Base-by-base conservation (phyloP, 2,329 filamentous ascomycete genomes). In the Cladophialophora immunda region DNA sequence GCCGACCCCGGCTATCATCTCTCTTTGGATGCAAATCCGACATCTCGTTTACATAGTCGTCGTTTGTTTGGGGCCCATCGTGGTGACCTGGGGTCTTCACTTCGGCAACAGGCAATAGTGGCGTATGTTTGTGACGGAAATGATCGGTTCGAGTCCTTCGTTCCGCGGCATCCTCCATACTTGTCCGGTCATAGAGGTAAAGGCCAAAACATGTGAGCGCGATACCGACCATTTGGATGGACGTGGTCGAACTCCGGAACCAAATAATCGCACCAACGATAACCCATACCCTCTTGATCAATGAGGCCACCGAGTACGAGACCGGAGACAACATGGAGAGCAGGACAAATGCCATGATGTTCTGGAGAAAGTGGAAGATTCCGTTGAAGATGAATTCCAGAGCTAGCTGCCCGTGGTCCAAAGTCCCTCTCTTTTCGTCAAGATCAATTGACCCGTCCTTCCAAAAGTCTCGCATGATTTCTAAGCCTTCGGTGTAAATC, bases 381-480 rank as follows among this genome's bases (percentile, higher is more conserved):
- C 95, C 95, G 78, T 99, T 99, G 85, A 99, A 98, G 59, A 98
- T 78, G 77, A 97, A 98, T 76, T 99, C 95, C n/a, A 96, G 75
- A 1, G 84, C 77, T 7, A 91, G 79, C 8, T 84, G 81, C 57
- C 86, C 86, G 74, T 89, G 87, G 67, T 89, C 87, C 62, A 88
- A 80, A 2, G 92, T 88, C 29, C 90, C 92, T 67, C 94, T 90
- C 70, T 92, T 90, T 73, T 92, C 90, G 13, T 90, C 88, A 30
- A 94, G 85, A 36, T 90, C 88, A 61, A 98, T 85, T 1, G 89
- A 86, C n/a, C 93, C 93, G 74, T 97, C 92, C 59, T 89, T 85
- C 36, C 94, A 83, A 72, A 97, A 89, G 76, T 97, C 93, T 54
- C 85, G 82, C 2, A 97, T 80, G 27, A 99, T 85, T 2, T 83